Conservation (phyloP, 495 filamentous ascomycete genomes). For the Hapsidospora chrysogenum region DNA sequence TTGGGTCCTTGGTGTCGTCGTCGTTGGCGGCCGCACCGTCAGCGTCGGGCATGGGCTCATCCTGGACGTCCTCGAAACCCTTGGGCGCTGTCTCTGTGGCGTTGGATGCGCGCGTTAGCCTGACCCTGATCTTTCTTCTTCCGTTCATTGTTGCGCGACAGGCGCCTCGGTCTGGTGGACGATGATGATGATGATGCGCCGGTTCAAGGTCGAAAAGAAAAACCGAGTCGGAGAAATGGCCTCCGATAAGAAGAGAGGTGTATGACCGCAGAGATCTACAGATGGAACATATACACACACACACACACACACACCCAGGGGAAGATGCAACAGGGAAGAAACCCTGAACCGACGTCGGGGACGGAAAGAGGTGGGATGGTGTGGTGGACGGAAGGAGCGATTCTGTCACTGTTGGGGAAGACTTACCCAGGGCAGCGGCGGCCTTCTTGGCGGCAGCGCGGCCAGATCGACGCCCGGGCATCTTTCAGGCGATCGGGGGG, state of each 20-base stretch:
- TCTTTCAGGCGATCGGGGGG: no score
- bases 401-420: no score
- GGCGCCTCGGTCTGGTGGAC: no score
- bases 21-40: constrained; percentile 13
- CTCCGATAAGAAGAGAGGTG: neutral
- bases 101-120: constrained; percentile 5
- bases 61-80: constrained; percentile 31
- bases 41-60: constrained; percentile 32
- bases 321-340: no score
- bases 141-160: no score
- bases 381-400: no score
- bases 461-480: constrained; percentile 20
- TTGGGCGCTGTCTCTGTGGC: constrained; percentile 33
- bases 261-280: neutral
- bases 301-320: neutral
- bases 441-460: constrained; percentile 27
- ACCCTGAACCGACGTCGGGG: no score
- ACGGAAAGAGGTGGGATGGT: no score
- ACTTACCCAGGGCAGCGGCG: constrained; percentile 28
- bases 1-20: constrained; percentile 17
- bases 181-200: no score
- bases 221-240: no score
- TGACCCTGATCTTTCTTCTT: constrained; percentile 4
- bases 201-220: neutral
- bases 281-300: no score